Evolutionary conservation across 208 protist genomes (phyloP).

Genomic region (Crithidia acanthocephali): DNA sequence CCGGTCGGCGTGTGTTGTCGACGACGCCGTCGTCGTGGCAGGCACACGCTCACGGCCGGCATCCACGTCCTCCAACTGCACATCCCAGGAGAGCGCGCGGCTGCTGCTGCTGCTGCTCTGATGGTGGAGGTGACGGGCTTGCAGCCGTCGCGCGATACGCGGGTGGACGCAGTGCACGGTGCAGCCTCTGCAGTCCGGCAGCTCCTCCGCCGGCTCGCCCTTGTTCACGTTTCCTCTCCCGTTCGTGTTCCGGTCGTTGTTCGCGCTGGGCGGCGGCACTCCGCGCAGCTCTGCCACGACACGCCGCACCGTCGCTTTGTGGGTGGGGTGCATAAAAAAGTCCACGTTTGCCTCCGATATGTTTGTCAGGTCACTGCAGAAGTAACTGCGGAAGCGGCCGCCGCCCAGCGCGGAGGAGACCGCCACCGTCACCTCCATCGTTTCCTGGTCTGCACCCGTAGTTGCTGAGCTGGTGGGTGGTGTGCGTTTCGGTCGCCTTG

Average conservation of each 20-base stretch:
- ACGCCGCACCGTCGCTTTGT: not conserved
- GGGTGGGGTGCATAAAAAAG: conserved; percentile 11
- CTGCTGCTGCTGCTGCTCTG: not conserved
- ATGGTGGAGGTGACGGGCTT: not conserved
- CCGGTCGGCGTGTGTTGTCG: too few relatives aligned
- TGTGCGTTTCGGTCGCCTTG: not conserved
- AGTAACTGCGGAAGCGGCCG: conserved; percentile 11
- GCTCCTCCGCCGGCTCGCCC: not conserved
- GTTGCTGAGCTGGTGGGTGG: not conserved
- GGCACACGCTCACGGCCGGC: not conserved
- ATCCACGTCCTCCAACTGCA: conserved; percentile 24
- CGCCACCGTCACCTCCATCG: conserved; percentile 16
- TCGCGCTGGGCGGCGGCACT: not conserved
- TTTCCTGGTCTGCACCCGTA: not conserved
- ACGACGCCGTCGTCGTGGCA: not conserved
- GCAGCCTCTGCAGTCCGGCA: conserved; percentile 9
- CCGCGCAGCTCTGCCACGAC: too few relatives aligned
- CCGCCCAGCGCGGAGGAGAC: not conserved
- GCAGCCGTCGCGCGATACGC: not conserved
- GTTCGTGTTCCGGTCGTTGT: too few relatives aligned
- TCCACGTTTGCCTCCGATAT: not conserved
- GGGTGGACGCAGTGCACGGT: conserved; percentile 24
- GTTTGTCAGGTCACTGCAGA: conserved; percentile 13
- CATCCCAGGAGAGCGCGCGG: conserved; percentile 12
- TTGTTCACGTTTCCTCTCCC: not conserved